These are phyloP conservation scores for Cutaneotrichosporon cutaneum DNA, from an alignment of 1,284 basidiomycete species.

Conservation along the genomic window DNA sequence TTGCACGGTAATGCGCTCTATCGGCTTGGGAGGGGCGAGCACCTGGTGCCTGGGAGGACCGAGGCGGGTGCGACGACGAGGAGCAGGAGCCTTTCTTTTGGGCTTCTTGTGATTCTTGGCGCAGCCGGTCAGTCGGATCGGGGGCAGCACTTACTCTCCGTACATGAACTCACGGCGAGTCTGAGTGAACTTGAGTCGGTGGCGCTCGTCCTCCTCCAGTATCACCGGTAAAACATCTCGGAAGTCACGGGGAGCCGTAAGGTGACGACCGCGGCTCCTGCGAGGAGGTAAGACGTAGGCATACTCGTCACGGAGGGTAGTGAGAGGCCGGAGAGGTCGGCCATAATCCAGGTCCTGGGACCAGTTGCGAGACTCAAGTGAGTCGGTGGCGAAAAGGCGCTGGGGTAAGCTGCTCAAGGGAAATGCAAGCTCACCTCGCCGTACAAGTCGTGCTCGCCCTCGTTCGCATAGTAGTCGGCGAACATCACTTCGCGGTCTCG, in stretches of 20 bases:
- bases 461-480: neutral
- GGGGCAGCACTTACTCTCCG: neutral
- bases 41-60: neutral
- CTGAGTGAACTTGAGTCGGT: neutral
- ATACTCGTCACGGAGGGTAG: neutral
- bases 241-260: too few relatives aligned
- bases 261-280: neutral
- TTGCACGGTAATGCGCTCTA: neutral
- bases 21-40: neutral
- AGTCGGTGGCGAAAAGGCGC: conserved; percentile 7
- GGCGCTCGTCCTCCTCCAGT: conserved; percentile 4
- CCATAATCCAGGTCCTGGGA: neutral
- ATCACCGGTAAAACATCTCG: neutral
- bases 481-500: neutral
- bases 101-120: conserved; percentile 4
- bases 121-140: neutral
- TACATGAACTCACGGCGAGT: neutral
- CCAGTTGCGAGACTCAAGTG: neutral
- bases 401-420: neutral
- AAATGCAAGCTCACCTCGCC: neutral
- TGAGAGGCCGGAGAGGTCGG: neutral
- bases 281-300: neutral
- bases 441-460: neutral
- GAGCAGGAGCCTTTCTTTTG: neutral
- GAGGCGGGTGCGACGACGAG: neutral